These are phyloP conservation scores for Eutrema heterophyllum DNA, from an alignment of 345 rosid genomes.

Conservation along the genomic window DNA sequence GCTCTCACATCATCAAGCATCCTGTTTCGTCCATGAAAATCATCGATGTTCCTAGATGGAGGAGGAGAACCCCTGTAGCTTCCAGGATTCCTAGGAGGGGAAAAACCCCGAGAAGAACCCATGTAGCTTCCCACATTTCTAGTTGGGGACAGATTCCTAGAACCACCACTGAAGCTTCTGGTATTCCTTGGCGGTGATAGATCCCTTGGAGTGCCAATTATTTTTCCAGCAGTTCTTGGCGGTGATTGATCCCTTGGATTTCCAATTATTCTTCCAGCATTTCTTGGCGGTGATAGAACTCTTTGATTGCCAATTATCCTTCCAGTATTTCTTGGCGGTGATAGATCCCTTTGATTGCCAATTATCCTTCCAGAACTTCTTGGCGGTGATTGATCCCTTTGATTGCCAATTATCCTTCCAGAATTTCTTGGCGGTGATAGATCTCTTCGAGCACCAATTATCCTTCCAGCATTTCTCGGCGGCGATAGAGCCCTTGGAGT, in stretches of 20 bases:
- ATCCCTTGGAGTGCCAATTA: constrained; percentile 47
- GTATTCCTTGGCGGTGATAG: constrained; percentile 3
- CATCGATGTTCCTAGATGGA: constrained; percentile 7
- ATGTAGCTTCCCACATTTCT: constrained; percentile 29
- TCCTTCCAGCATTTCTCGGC: neutral
- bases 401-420: neutral
- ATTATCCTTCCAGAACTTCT: neutral
- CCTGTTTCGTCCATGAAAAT: constrained; percentile 48
- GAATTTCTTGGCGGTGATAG: constrained; percentile 39
- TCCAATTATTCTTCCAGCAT: neutral
- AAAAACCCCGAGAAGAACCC: constrained; percentile 17
- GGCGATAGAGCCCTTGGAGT: neutral
- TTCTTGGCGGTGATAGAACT: constrained; percentile 1
- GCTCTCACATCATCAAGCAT: constrained; percentile 53
- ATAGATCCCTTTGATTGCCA: neutral
- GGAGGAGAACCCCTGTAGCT: constrained; percentile 28
- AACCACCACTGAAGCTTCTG: constrained; percentile 19
- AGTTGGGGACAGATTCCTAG: constrained; percentile 20
- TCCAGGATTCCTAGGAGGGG: constrained; percentile 28
- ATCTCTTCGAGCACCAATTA: neutral
- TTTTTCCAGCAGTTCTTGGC: constrained; percentile 50
- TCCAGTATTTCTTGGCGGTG: neutral
- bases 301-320: neutral
- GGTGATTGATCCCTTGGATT: neutral
- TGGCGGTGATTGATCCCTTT: constrained; percentile 1